Evolutionary conservation across 352 stramenopile genomes (phyloP), one percentile per base, ranked within the genome.

Genomic region (Pythium rishiriense): DNA sequence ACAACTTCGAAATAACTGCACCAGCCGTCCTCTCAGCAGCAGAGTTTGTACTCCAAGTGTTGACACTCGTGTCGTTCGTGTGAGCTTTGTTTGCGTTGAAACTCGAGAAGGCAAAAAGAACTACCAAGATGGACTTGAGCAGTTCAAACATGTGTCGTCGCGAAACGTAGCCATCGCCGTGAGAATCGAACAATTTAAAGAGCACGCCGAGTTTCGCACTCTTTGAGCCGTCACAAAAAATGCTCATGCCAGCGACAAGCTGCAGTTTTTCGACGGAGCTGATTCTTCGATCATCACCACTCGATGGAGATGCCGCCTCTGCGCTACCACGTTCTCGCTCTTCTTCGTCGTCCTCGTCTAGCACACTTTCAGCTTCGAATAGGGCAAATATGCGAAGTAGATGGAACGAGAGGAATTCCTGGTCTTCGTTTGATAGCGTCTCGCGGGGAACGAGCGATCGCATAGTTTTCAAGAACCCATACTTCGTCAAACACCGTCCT

Each of bases 211-310:
- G 81, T 64, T 99, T 99, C 2, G 81, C 83, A 68, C 92, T 98
- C 68, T 99, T 99, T 14, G 94, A 97, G 3, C 92, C 97, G 14
- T 88, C 91, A 58, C 93, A 98, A 43, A 99, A 89, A 19, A 99
- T 82, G 52, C 88, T 96, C 69, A 99, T 81, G 5, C 94, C 97
- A 45, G 82, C 75, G 9, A 88, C 58, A 9, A 96, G 53, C 35
- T 91, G 80, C 9, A 93, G 61, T 25, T 75, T 91, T 29, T 89
- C 82, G 9, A 96, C 87, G 0, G 87, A 86, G 58, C 85, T 90
- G 1, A 73, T 69, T 47, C 47, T 69, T 64, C 52, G 45, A 41
- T 42, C 41, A 15, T 66, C 54, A 3, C 26, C 33, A 49, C 29
- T 28, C 24, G 7, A 14, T 12, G 55, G 43, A 28, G 49, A 56